Evolutionary conservation across 768 basidiomycete species (phyloP).

Genomic region (Rhodotorula kratochvilovae): DNA sequence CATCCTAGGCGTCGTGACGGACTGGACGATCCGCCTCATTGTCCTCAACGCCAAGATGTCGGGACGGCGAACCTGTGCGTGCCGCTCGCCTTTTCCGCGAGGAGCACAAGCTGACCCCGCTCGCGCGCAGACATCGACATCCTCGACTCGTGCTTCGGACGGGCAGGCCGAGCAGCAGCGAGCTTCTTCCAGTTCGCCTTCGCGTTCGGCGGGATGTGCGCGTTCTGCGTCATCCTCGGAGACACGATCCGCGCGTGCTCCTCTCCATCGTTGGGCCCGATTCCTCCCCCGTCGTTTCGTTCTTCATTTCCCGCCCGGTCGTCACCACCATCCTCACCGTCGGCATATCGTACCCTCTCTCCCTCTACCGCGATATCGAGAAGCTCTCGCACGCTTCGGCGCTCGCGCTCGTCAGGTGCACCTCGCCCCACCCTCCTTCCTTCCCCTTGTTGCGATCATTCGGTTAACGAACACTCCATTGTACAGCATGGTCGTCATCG

Average conservation of each 20-base stretch:
- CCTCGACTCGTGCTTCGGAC: conserved; percentile 59
- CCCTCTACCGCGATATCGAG: conserved; percentile 93
- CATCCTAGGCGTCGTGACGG: conserved; percentile 75
- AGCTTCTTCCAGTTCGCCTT: conserved; percentile 97
- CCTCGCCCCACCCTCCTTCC: background rate
- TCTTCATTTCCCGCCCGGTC: conserved; percentile 81
- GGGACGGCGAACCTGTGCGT: conserved; percentile 57
- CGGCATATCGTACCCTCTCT: conserved; percentile 87
- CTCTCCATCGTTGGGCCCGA: conserved; percentile 65
- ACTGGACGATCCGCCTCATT: conserved; percentile 96
- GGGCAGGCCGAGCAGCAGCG: conserved; percentile 83
- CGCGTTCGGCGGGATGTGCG: conserved; percentile 97
- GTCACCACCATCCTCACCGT: conserved; percentile 77
- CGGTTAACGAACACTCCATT: background rate
- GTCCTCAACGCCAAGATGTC: conserved; percentile 93
- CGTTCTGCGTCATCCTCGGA: conserved; percentile 94
- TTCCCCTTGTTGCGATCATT: background rate
- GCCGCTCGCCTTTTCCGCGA: background rate
- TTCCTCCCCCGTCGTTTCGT: conserved; percentile 64
- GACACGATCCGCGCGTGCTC: conserved; percentile 93
- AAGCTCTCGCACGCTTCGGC: conserved; percentile 90
- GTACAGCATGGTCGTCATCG: conserved; percentile 83
- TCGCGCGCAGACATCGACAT: conserved; percentile 35
- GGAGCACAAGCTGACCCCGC: background rate
- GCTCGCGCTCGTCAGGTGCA: conserved; percentile 65